A percentile compares a stretch with the other conserved stretches of the same genome.
These are phyloP conservation scores for Arabidopsis lyrata DNA, from an alignment of 441 rosid genomes.

Conservation along the genomic window DNA sequence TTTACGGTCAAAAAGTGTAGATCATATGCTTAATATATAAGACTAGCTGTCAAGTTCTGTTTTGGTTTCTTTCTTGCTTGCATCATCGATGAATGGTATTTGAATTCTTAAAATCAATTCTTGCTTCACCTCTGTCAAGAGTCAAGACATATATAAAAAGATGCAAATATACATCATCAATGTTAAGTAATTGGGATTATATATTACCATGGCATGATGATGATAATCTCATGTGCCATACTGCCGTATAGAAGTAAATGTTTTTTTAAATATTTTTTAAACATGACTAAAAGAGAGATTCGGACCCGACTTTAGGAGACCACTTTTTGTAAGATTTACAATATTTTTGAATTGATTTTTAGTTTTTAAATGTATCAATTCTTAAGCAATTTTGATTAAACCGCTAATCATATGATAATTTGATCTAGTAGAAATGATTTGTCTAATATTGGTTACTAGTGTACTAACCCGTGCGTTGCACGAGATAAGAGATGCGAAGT, in stretches of 20 bases:
- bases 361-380: neutral
- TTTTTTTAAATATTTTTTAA: neutral
- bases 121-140: neutral
- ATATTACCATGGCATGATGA: neutral
- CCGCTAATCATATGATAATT: neutral
- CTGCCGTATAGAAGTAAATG: neutral
- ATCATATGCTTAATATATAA: conserved; percentile 11
- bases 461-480: too few relatives aligned
- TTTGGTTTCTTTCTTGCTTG: neutral
- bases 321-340: neutral
- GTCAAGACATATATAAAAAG: neutral
- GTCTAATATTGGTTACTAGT: neutral
- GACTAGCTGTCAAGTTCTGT: conserved; percentile 8
- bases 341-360: neutral
- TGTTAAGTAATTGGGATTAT: neutral
- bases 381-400: conserved; percentile 5
- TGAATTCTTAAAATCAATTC: neutral
- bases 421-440: neutral
- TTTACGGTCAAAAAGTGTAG: conserved; percentile 5
- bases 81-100: neutral
- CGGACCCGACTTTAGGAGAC: conserved; percentile 19
- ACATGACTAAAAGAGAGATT: conserved; percentile 15
- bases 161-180: neutral
- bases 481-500: too few relatives aligned
- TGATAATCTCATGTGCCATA: conserved; percentile 1